Conservation (phyloP, 306 rosid species). For the Trichosanthes truncata region DNA sequence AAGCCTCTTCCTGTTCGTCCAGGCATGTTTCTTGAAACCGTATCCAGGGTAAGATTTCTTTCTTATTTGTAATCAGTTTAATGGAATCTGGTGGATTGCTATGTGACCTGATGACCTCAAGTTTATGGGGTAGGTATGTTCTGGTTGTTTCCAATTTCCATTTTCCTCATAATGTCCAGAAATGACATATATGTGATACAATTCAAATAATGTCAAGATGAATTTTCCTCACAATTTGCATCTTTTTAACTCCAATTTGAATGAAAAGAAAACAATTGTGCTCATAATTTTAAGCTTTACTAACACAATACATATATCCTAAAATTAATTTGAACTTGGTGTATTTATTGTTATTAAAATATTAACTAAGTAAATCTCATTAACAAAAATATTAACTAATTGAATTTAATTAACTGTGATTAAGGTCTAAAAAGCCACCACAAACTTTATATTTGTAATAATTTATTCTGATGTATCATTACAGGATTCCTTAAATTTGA, state of each 20-base stretch:
- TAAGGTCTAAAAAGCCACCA: not conserved
- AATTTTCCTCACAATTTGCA: not conserved
- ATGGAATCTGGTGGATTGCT: not conserved
- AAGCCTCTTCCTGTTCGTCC: conserved; percentile 84
- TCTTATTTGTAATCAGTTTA: not conserved
- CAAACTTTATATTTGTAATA: not conserved
- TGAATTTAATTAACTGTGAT: too few species aligned
- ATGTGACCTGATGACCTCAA: not conserved
- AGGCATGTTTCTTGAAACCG: conserved; percentile 97
- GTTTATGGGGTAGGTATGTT: not conserved
- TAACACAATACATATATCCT: not conserved
- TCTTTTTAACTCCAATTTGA: not conserved
- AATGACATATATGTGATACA: not conserved
- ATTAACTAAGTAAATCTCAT: not conserved
- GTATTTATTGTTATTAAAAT: not conserved
- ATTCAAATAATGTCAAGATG: not conserved
- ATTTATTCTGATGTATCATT: not conserved
- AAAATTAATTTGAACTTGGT: not conserved
- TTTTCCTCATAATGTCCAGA: not conserved
- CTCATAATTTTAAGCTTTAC: not conserved
- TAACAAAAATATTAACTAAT: too few species aligned
- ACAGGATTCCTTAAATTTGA: not conserved
- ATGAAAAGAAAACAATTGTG: not conserved
- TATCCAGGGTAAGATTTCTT: conserved; percentile 58
- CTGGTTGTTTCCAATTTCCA: not conserved